Percentiles rank a stretch among this genome's conserved stretches.
Conservation (phyloP, 176 grass and related monocot genomes). For the Puccinellia tenuiflora region DNA sequence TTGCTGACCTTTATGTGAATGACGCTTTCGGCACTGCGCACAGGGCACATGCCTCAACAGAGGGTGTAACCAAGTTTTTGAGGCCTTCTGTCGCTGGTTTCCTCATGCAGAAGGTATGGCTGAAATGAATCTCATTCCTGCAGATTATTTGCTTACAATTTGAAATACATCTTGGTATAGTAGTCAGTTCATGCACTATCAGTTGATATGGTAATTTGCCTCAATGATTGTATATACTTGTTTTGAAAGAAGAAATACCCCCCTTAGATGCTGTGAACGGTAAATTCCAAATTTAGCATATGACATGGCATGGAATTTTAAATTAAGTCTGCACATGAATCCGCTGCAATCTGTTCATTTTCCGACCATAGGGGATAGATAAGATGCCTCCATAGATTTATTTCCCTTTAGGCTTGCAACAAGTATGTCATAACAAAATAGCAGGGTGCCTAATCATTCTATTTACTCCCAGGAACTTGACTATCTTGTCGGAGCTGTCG, state of each 20-base stretch:
- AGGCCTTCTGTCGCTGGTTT: slow-evolving; percentile 94
- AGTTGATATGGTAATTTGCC: background rate
- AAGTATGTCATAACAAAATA: background rate
- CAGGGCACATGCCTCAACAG: slow-evolving; percentile 87
- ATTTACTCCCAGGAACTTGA: slow-evolving; percentile 64
- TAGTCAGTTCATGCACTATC: background rate
- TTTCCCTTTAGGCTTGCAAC: background rate
- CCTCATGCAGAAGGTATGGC: slow-evolving; percentile 96
- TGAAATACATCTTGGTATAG: background rate
- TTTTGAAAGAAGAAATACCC: background rate
- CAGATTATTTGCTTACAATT: background rate
- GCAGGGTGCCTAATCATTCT: background rate
- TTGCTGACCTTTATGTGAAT: slow-evolving; percentile 96
- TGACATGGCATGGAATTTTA: background rate
- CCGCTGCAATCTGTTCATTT: background rate
- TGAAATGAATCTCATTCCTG: background rate
- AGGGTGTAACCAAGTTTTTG: slow-evolving; percentile 92
- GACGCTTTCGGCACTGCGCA: slow-evolving; percentile 90
- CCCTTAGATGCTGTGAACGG: background rate
- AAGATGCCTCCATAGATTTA: background rate
- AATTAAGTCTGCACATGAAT: background rate
- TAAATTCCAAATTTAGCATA: background rate
- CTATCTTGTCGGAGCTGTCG: slow-evolving; percentile 91
- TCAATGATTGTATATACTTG: background rate
- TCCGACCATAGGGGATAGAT: background rate